These are phyloP conservation scores for Juglanconis oblonga DNA, from an alignment of 2,329 filamentous ascomycete genomes.

Conservation along the genomic window DNA sequence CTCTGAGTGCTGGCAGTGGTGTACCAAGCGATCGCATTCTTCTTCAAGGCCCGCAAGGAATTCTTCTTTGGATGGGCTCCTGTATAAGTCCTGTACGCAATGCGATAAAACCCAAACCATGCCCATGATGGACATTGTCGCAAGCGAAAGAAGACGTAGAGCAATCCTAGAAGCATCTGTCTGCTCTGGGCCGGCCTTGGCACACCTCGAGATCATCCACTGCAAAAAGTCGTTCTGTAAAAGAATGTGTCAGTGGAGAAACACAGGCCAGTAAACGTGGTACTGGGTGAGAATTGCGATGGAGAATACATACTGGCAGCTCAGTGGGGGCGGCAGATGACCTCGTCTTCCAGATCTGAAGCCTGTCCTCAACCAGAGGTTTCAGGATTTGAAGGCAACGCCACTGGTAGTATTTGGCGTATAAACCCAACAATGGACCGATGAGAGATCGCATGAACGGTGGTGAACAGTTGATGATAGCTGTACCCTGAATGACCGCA, in stretches of 20 bases:
- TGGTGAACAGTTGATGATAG: background rate
- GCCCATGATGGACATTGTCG: background rate
- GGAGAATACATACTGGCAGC: too few relatives aligned
- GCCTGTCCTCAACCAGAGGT: background rate
- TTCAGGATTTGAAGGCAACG: background rate
- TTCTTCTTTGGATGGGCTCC: background rate
- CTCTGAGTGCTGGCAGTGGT: too few relatives aligned
- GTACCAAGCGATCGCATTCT: background rate
- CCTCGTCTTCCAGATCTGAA: background rate
- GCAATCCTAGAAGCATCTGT: background rate
- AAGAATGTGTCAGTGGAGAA: too few relatives aligned
- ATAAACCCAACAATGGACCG: background rate
- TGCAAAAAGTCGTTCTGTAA: background rate
- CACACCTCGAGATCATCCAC: background rate
- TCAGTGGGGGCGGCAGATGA: too few relatives aligned
- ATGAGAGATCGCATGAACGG: background rate
- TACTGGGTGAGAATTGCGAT: too few relatives aligned
- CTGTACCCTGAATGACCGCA: background rate
- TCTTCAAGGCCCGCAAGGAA: background rate
- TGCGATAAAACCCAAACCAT: background rate
- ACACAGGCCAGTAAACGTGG: too few relatives aligned
- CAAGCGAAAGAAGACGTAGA: background rate
- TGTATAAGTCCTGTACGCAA: background rate
- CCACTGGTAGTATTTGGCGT: background rate
- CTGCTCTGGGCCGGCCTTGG: background rate